A percentile compares a stretch with the other conserved stretches of the same genome.
Conservation (phyloP, 208 protist species). For the Zelonia costaricensis region DNA sequence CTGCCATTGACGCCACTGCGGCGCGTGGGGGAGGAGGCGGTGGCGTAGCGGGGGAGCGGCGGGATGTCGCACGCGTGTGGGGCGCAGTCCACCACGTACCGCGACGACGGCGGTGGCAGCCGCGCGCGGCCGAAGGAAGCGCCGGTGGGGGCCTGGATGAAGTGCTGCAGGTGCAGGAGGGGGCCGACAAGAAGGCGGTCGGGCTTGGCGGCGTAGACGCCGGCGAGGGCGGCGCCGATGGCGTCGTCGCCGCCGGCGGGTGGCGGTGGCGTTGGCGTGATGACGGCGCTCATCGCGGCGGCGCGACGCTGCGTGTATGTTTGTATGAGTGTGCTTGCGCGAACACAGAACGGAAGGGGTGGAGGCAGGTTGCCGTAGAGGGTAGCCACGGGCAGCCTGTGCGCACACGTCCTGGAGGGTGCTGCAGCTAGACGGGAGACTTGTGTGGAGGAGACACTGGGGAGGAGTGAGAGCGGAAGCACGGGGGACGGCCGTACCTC, state of each 20-base stretch:
- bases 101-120: conserved; percentile 10
- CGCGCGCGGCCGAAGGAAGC: conserved; percentile 1
- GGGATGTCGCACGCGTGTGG: conserved; percentile 11
- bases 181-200: conserved; percentile 27
- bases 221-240: conserved; percentile 12
- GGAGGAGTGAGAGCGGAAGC: too few species aligned
- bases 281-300: background rate
- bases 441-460: too few species aligned
- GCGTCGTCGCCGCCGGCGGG: background rate
- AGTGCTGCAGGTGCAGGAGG: conserved; percentile 20
- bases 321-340: background rate
- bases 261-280: background rate
- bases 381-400: too few species aligned
- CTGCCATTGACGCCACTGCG: too few species aligned
- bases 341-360: background rate
- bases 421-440: too few species aligned
- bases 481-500: too few species aligned
- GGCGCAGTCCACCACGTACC: conserved; percentile 35
- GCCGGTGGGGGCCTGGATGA: conserved; percentile 8
- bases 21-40: background rate
- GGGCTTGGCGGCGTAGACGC: conserved; percentile 30
- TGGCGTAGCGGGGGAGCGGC: conserved; percentile 4
- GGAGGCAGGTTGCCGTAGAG: too few species aligned
- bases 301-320: background rate
- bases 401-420: background rate